These are phyloP conservation scores for Wickerhamiella brachini DNA, from an alignment of 805 yeast genomes.

Conservation along the genomic window DNA sequence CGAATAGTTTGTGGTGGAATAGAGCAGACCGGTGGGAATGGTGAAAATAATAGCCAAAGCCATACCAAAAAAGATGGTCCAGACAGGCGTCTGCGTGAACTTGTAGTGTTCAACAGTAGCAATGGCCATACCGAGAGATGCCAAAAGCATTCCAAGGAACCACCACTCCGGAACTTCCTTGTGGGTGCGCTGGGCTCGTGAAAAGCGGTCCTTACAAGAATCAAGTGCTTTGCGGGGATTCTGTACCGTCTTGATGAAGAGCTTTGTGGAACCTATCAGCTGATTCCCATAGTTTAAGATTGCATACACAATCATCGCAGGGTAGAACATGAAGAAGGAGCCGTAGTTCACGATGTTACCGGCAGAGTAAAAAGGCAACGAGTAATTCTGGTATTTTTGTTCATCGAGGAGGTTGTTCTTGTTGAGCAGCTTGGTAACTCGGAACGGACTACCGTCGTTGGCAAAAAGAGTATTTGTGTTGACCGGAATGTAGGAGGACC, in stretches of 20 bases:
- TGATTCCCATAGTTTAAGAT: slow-evolving; percentile 17
- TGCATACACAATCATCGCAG: slow-evolving; percentile 37
- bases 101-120: slow-evolving; percentile 27
- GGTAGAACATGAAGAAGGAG: slow-evolving; percentile 41
- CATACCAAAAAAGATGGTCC: slow-evolving; percentile 42
- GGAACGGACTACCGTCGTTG: slow-evolving; percentile 32
- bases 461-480: slow-evolving; percentile 30
- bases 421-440: slow-evolving; percentile 34
- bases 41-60: slow-evolving; percentile 38
- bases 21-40: slow-evolving; percentile 35
- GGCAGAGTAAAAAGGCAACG: slow-evolving; percentile 57
- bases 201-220: slow-evolving; percentile 36
- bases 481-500: slow-evolving; percentile 40
- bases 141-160: slow-evolving; percentile 35
- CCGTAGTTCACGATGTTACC: slow-evolving; percentile 48
- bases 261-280: slow-evolving; percentile 24
- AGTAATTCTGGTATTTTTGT: slow-evolving; percentile 39
- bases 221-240: neutral
- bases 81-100: slow-evolving; percentile 37
- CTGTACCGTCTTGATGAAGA: slow-evolving; percentile 24
- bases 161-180: slow-evolving; percentile 64
- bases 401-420: slow-evolving; percentile 31
- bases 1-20: slow-evolving; percentile 34
- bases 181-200: slow-evolving; percentile 40
- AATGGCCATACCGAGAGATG: slow-evolving; percentile 34